Base-by-base conservation (phyloP, 176 grass and related monocot genomes). In the Avena atlantica region DNA sequence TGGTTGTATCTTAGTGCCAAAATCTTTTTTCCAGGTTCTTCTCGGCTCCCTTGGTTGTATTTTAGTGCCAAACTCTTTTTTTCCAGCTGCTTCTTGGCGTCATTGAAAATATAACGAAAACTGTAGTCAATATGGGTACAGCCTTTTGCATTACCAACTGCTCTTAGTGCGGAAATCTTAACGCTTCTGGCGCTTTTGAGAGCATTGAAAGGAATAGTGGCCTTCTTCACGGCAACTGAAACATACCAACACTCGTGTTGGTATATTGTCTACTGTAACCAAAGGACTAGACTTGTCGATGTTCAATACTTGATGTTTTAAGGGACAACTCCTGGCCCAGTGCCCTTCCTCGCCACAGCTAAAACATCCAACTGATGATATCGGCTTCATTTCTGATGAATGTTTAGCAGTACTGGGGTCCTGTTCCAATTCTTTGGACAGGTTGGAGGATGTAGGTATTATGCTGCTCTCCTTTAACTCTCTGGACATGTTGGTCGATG, bases 261-360 rank as follows among this genome's bases (percentile, higher is more conserved):
- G 10, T 50, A 44, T 15, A 44, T 49, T 74, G 44, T 49, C 44
- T 74, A 8, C 44, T 49, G 12, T 49, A 49, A 74, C 44, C 20
- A 74, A 25, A 74, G 70, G 44, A 74, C 70, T 74, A 74, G n/a
- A 49, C 70, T 50, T 25, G 44, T 25, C 12, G 12, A 24, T 3
- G 12, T n/a, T 74, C 44, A 14, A 25, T 74, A 14, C 5, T 74
- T 14, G 70, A 24, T 48, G 12, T 50, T 15, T 74, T 23, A 50
- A 16, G n/a, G 12, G 14, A 31, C 73, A 76, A 8, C 24, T 19
- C 24, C 14, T 51, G 45, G n/a, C 5, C 72, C 2, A 2, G 23
- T 75, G 72, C 45, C 71, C 72, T 75, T 75, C 21, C 72, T 27
- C 47, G 9, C 72, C 47, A 75, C 72, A 75, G 21, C 12, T 75